Conservation (phyloP, 345 rosid genomes). For the Rhizophora apiculata region DNA sequence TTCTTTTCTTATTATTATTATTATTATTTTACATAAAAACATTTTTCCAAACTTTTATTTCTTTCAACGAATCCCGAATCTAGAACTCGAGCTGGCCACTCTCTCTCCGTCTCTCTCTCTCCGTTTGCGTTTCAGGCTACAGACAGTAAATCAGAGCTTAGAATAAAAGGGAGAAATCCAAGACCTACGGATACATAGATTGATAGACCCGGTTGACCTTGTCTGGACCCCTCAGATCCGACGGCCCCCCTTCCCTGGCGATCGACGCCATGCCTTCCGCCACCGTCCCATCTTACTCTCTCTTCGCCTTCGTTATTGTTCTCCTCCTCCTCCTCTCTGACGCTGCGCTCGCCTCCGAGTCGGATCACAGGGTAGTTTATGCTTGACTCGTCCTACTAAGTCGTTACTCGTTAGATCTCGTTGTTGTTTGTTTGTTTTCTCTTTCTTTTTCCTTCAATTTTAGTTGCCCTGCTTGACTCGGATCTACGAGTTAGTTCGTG, state of each 20-base stretch:
- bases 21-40: too few species aligned
- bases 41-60: too few species aligned
- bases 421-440: not conserved
- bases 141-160: not conserved
- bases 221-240: conserved; percentile 12
- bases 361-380: conserved; percentile 81
- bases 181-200: not conserved
- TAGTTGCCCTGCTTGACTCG: not conserved
- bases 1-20: too few species aligned
- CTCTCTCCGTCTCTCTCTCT: too few species aligned
- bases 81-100: too few species aligned
- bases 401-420: conserved; percentile 31
- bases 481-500: conserved; percentile 27
- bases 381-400: not conserved
- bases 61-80: too few species aligned
- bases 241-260: conserved; percentile 36
- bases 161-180: not conserved
- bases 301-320: conserved; percentile 24
- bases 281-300: conserved; percentile 33
- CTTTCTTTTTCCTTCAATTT: not conserved
- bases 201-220: not conserved
- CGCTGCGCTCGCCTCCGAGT: conserved; percentile 62
- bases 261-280: conserved; percentile 57
- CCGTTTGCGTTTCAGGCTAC: not conserved
- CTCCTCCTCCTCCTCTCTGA: conserved; percentile 38